phyloP scores from a whole-genome alignment of 2,329 filamentous ascomycete genomes.

The Diplodia scrobiculata region DNA sequence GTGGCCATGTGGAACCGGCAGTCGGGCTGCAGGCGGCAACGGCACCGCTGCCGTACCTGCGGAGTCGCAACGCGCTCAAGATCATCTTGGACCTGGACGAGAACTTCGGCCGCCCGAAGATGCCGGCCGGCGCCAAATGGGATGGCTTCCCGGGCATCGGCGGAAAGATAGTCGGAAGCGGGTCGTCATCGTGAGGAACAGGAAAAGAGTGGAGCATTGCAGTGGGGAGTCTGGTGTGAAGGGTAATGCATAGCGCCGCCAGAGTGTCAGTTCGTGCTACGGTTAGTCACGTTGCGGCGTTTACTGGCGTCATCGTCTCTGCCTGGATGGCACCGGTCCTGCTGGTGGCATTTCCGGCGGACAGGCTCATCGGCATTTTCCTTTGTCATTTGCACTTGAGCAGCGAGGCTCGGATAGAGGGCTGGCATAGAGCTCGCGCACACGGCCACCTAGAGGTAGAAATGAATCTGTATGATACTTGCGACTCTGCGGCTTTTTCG shows the following conservation, averaged over 20 bases:
- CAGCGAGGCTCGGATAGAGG: slow-evolving; percentile 1
- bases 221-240: slow-evolving; percentile 15
- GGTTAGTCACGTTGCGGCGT: slow-evolving; percentile 25
- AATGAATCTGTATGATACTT: slow-evolving; percentile 18
- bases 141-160: slow-evolving; percentile 44
- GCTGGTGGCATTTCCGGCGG: no score
- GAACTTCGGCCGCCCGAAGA: slow-evolving; percentile 77
- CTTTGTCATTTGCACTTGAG: not conserved
- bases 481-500: slow-evolving; percentile 11
- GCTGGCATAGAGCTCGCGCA: slow-evolving; percentile 25
- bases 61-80: slow-evolving; percentile 89
- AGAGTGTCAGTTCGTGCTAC: slow-evolving; percentile 6
- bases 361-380: slow-evolving; percentile 31
- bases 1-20: slow-evolving; percentile 64
- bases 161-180: slow-evolving; percentile 35
- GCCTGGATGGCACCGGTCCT: slow-evolving; percentile 26
- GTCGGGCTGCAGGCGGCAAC: slow-evolving; percentile 65
- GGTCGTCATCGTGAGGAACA: slow-evolving; percentile 34
- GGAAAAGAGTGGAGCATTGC: slow-evolving; percentile 21
- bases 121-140: slow-evolving; percentile 50
- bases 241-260: slow-evolving; percentile 29
- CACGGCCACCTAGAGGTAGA: slow-evolving; percentile 22
- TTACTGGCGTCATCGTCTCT: slow-evolving; percentile 16
- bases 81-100: slow-evolving; percentile 92
- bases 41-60: slow-evolving; percentile 65